Percentiles rank a stretch among this genome's conserved stretches.
phyloP scores from a whole-genome alignment of 805 yeast species.

The Lachancea thermotolerans region DNA sequence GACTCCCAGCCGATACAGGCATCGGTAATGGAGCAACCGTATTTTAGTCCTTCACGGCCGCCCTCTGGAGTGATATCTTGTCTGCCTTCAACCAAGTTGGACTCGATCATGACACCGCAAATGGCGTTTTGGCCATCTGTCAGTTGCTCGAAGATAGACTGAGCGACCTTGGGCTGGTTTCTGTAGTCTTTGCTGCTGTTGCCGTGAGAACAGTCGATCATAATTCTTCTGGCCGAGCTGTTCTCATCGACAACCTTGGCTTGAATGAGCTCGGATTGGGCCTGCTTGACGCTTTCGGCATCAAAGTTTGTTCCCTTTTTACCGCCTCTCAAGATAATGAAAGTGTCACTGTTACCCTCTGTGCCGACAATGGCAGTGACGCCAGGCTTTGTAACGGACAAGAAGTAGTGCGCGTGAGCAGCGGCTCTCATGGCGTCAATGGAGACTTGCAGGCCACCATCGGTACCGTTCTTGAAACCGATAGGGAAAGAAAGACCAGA shows the following conservation, averaged over 20 bases:
- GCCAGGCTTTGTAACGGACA: conserved; percentile 94
- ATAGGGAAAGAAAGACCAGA: conserved; percentile 97
- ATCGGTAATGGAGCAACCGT: conserved; percentile 96
- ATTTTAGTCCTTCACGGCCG: conserved; percentile 69
- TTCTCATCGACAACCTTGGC: conserved; percentile 41
- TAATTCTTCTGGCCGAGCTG: conserved; percentile 55
- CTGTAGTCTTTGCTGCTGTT: conserved; percentile 85
- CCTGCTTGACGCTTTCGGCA: conserved; percentile 59
- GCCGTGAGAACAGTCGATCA: conserved; percentile 98
- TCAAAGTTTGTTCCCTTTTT: conserved; percentile 89
- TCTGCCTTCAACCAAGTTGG: conserved; percentile 85
- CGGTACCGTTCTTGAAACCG: conserved; percentile 98
- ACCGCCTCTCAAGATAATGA: conserved; percentile 93
- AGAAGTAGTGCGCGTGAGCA: conserved; percentile 86
- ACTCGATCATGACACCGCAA: conserved; percentile 96
- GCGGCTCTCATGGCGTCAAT: conserved; percentile 93
- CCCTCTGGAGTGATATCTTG: conserved; percentile 80
- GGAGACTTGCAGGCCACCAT: conserved; percentile 91
- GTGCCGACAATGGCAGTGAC: conserved; percentile 94
- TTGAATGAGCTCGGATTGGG: conserved; percentile 52
- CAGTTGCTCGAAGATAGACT: conserved; percentile 70
- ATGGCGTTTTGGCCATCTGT: conserved; percentile 64
- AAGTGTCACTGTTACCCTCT: conserved; percentile 85
- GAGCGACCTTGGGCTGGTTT: conserved; percentile 89
- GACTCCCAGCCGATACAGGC: conserved; percentile 91